phyloP scores from a whole-genome alignment of 2,329 filamentous ascomycete species.

The Aspergillus viridinutans region DNA sequence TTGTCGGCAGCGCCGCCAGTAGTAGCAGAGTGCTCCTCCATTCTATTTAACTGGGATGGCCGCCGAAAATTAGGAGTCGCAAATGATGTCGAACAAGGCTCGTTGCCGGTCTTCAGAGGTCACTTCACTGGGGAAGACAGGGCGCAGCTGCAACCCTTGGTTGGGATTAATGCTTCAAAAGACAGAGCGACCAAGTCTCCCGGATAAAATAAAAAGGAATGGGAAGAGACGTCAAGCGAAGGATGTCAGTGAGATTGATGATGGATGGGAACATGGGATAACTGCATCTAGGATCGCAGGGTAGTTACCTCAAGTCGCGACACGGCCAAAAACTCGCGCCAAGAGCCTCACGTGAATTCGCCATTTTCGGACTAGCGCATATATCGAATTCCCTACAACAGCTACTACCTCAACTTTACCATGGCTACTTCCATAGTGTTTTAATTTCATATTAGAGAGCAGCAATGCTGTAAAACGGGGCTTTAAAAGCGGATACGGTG shows the following conservation, averaged over 20 bases:
- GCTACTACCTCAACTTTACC: neutral
- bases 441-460: neutral
- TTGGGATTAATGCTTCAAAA: neutral
- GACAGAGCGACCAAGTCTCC: neutral
- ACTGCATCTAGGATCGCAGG: slow-evolving; percentile 18
- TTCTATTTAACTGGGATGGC: slow-evolving; percentile 22
- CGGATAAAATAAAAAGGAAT: neutral
- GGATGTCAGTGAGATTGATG: slow-evolving; percentile 5
- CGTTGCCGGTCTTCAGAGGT: slow-evolving; percentile 24
- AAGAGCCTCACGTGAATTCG: slow-evolving; percentile 22
- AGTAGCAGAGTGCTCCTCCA: slow-evolving; percentile 35
- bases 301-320: slow-evolving; percentile 24
- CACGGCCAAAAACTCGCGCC: slow-evolving; percentile 36
- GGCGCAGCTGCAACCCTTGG: slow-evolving; percentile 10
- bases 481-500: neutral
- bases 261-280: slow-evolving; percentile 23
- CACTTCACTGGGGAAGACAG: slow-evolving; percentile 2
- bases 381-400: neutral
- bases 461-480: neutral
- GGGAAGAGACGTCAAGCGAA: slow-evolving; percentile 4
- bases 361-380: slow-evolving; percentile 8
- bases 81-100: slow-evolving; percentile 27
- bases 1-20: slow-evolving; percentile 26
- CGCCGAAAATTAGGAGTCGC: slow-evolving; percentile 26
- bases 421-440: neutral